phyloP scores from a whole-genome alignment of 176 grass and related monocot species.

The Rhynchospora pubera region DNA sequence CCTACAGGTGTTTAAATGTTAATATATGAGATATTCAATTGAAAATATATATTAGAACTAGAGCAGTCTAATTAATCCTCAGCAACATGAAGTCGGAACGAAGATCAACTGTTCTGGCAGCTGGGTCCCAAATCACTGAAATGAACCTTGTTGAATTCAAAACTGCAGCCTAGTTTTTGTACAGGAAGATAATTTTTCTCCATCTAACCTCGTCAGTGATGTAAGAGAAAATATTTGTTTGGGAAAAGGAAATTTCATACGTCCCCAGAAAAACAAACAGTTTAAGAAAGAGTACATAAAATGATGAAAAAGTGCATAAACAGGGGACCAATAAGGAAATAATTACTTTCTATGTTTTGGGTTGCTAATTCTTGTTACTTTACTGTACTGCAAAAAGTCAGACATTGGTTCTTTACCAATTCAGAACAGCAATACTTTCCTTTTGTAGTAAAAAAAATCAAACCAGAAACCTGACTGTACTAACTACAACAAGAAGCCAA shows the following conservation, averaged over 20 bases:
- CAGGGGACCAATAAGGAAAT: neutral
- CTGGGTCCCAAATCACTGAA: neutral
- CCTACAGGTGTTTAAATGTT: neutral
- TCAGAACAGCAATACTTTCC: conserved; percentile 20
- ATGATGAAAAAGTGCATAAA: conserved; percentile 10
- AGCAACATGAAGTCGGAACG: neutral
- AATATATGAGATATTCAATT: neutral
- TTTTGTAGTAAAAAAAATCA: conserved; percentile 14
- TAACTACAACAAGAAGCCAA: neutral
- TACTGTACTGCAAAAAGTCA: neutral
- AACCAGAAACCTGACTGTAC: neutral
- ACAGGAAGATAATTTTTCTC: neutral
- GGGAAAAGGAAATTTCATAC: neutral
- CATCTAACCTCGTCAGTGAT: neutral
- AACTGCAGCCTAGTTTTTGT: neutral
- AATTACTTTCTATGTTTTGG: neutral
- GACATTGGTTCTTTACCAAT: conserved; percentile 15
- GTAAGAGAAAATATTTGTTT: neutral
- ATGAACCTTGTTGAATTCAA: neutral
- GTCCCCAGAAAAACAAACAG: neutral
- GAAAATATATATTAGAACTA: neutral
- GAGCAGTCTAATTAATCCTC: neutral
- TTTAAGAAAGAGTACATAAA: neutral
- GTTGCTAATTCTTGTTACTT: neutral
- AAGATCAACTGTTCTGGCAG: neutral